Base-by-base conservation (phyloP, 805 yeast genomes). In the Kazachstania bromeliacearum region DNA sequence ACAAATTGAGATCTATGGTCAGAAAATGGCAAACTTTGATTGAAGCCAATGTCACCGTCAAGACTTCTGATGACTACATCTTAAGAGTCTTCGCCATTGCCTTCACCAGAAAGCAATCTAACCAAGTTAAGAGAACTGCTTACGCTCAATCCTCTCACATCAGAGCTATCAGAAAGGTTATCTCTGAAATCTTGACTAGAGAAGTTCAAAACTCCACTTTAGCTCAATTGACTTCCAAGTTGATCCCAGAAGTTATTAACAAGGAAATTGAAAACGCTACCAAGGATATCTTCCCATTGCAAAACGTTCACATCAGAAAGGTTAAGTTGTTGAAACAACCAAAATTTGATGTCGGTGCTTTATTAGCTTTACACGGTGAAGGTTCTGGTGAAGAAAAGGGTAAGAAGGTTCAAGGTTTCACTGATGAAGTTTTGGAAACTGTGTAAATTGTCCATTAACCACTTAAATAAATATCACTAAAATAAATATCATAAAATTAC, bases 11-110 rank as follows among this genome's bases (percentile, higher is more conserved):
- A 75, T 87, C 96, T 42, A 77, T 89, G 68, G 96, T 88, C 50
- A 85, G 96, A 79, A 88, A 89, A 71, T 89, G 96, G 96, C 97
- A 88, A 77, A 79, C 96, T 50, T 76, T 88, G 68, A 94, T 88
- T 58, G 97, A 88, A 78, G 92, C 95, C 63, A 85, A 85, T 67
- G 96, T 87, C 60, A 87, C 96, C 57, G 96, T 85, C 63, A 88
- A 88, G 83, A 88, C 97, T 63, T 67, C 95, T 55, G 96, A 88
- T 65, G 97, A 89, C 70, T 87, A 88, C 83, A 85, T 83, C 61
- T 75, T 88, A 67, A 85, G 97, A 73, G 75, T 88, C 55, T 88
- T 88, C 68, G 92, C 89, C 67, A 85, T 89, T 73, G 97, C 94
- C 53, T 88, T 88, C 94, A 89, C 97, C 74, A 87, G 81, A 79